Conservation (phyloP, 1,284 basidiomycete species). For the Thecaphora frezii region DNA sequence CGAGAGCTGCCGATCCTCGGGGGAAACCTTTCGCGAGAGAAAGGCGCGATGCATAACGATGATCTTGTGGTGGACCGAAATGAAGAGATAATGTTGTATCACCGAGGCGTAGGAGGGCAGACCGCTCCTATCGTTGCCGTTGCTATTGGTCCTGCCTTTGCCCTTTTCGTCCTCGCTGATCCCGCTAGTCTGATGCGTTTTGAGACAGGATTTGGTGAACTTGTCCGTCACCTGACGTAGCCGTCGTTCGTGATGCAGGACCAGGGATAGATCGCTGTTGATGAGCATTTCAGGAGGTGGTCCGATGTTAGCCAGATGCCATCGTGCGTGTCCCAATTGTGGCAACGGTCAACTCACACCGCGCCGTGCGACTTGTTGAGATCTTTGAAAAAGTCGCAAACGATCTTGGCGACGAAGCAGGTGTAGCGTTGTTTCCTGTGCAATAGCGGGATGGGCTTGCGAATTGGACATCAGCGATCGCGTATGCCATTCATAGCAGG, state of each 20-base stretch:
- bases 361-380: constrained; percentile 25
- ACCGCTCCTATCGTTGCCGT: background rate
- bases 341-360: background rate
- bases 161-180: too few relatives aligned
- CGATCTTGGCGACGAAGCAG: constrained; percentile 34
- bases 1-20: constrained; percentile 21
- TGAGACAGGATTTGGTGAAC: constrained; percentile 6
- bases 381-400: constrained; percentile 38
- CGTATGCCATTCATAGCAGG: too few relatives aligned
- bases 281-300: too few relatives aligned
- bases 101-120: constrained; percentile 33
- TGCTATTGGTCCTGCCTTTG: background rate
- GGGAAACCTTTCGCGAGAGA: constrained; percentile 23
- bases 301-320: too few relatives aligned
- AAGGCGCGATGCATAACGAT: constrained; percentile 41
- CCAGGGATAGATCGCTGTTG: constrained; percentile 17
- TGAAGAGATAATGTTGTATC: constrained; percentile 36
- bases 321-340: too few relatives aligned
- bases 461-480: too few relatives aligned
- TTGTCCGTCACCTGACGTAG: constrained; percentile 34
- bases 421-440: constrained; percentile 30
- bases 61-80: constrained; percentile 41
- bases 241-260: constrained; percentile 26
- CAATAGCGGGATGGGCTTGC: too few relatives aligned
- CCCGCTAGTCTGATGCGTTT: background rate